phyloP scores from a whole-genome alignment of 306 rosid genomes.

The Cotoneaster glaucophyllus region DNA sequence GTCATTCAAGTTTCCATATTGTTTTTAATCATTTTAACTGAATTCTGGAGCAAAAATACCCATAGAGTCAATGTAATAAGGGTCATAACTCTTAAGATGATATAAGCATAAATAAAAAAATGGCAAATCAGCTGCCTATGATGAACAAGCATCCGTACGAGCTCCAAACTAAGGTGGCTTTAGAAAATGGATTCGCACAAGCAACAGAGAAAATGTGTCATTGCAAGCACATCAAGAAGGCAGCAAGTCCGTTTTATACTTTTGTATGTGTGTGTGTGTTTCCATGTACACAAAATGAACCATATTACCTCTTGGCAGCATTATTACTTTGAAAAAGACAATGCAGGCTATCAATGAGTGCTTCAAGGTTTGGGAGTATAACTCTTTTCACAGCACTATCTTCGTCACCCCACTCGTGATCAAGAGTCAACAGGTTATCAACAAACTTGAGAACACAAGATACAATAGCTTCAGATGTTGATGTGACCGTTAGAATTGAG shows the following conservation, averaged over 20 bases:
- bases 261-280: neutral
- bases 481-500: constrained; percentile 47
- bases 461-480: constrained; percentile 73
- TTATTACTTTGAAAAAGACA: constrained; percentile 53
- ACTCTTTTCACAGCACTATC: constrained; percentile 40
- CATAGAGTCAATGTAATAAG: neutral
- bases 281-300: neutral
- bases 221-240: neutral
- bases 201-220: neutral
- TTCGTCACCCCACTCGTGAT: constrained; percentile 46
- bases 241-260: neutral
- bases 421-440: constrained; percentile 69
- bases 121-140: neutral
- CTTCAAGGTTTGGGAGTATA: constrained; percentile 52
- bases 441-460: constrained; percentile 68
- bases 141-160: neutral
- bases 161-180: neutral
- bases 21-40: neutral
- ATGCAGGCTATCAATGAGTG: constrained; percentile 59
- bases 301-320: constrained; percentile 63
- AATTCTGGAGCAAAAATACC: neutral
- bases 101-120: neutral
- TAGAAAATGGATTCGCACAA: neutral
- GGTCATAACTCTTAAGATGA: neutral
- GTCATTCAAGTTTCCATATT: neutral